Percentiles rank a stretch among this genome's conserved stretches.
phyloP scores from a whole-genome alignment of 2,329 filamentous ascomycete species.

The Myriosclerotinia curreyana region DNA sequence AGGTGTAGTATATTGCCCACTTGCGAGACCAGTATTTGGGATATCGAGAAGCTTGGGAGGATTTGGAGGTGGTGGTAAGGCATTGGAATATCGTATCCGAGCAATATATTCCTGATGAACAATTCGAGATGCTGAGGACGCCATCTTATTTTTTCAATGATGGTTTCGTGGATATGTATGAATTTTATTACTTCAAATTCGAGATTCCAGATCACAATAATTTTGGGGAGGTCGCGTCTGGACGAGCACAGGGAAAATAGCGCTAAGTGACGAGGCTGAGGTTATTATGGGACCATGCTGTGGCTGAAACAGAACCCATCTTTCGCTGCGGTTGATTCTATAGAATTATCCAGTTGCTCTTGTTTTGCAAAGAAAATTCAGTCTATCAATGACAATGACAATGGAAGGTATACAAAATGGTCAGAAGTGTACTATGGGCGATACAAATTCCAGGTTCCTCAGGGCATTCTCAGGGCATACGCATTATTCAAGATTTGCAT shows the following conservation, averaged over 20 bases:
- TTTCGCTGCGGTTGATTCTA: not conserved
- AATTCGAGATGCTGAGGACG: conserved; percentile 42
- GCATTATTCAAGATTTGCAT: not conserved
- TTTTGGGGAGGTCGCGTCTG: conserved; percentile 22
- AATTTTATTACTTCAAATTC: conserved; percentile 4
- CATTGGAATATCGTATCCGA: conserved; percentile 91
- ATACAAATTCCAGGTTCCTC: not conserved
- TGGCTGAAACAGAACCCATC: not conserved
- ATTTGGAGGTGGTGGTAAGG: conserved; percentile 87
- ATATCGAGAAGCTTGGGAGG: conserved; percentile 97
- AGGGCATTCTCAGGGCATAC: not conserved
- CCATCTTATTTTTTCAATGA: conserved; percentile 28
- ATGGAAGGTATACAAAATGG: too few relatives aligned
- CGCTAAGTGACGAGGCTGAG: conserved; percentile 24
- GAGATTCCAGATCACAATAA: conserved; percentile 5
- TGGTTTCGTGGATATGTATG: not conserved
- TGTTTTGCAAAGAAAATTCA: too few relatives aligned
- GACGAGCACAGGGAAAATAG: conserved; percentile 10
- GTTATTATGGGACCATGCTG: not conserved
- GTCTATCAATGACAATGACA: too few relatives aligned
- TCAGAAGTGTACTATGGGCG: too few relatives aligned
- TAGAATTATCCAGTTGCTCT: too few relatives aligned
- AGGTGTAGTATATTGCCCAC: conserved; percentile 84
- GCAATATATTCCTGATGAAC: conserved; percentile 96
- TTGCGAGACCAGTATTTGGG: conserved; percentile 84